Conservation (phyloP, 208 protist species). For the Trypanosoma boissoni region DNA sequence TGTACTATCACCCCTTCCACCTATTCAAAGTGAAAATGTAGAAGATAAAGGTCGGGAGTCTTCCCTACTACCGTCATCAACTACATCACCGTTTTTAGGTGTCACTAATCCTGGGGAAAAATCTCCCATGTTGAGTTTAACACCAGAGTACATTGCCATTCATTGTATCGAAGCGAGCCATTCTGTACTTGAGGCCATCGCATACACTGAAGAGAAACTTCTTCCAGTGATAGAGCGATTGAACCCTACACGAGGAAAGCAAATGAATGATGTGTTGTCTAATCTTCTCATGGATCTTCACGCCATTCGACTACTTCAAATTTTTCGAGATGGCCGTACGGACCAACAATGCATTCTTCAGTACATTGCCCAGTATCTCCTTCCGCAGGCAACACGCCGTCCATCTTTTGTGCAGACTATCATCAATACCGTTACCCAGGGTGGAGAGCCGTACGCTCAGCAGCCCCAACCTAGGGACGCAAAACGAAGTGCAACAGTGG, state of each 20-base stretch:
- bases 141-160: constrained; percentile 28
- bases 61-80: constrained; percentile 9
- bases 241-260: not conserved
- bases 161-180: constrained; percentile 29
- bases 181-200: constrained; percentile 30
- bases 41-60: constrained; percentile 10
- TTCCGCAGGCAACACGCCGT: constrained; percentile 15
- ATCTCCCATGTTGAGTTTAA: not conserved
- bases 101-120: not conserved
- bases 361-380: constrained; percentile 23
- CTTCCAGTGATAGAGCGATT: constrained; percentile 20
- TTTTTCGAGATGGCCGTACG: constrained; percentile 18
- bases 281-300: constrained; percentile 28
- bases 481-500: too few species aligned
- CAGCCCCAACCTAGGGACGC: too few species aligned
- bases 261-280: constrained; percentile 15
- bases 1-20: constrained; percentile 14
- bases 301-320: constrained; percentile 25
- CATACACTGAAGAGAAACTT: constrained; percentile 25
- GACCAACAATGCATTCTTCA: constrained; percentile 14
- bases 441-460: constrained; percentile 8
- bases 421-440: constrained; percentile 21
- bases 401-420: constrained; percentile 22
- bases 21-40: constrained; percentile 17
- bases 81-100: constrained; percentile 10